Evolutionary conservation across 148 eudicot species (phyloP), one percentile per base, ranked within the genome.

Genomic region (Silene latifolia): DNA sequence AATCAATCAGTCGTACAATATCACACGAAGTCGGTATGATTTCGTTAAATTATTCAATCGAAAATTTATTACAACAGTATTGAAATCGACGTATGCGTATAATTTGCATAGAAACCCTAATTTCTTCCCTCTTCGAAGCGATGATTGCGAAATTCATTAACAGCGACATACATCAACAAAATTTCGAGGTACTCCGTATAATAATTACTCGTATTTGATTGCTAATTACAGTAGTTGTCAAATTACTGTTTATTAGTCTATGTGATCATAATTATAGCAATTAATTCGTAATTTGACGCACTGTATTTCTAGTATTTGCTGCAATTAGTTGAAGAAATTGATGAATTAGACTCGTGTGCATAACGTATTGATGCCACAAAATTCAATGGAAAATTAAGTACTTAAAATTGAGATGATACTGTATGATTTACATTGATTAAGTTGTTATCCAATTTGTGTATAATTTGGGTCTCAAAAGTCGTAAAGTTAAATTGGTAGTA

Each of bases 51-150:
- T 17, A 48, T 69, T 68, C 72, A 70, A 51, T 70, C 44, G 12
- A 53, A 39, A 70, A 53, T 70, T 70, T 8, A 2, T 15, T 9
- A 15, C 15, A 53, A 2, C 32, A 25, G 21, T 51, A 25, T 53
- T 70, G 73, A 70, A 51, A 53, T 54, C 24, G 62, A 70, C 73
- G 24, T 53, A 3, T 17, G 23, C 61, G 60, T 53, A 51, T 25
- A 70, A 70, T 70, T 70, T 70, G 39, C 4, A 59, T 17, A 51
- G 61, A 24, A 70, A 70, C 73, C 73, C 73, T 70, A 51, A 70
- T 70, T 70, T 70, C 60, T 70, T 27, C 73, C 73, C 58, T 47
- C 58, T 69, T 46, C 51, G 72, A 69, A 19, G 72, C 13, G 60
- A 25, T 53, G 73, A 53, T 29, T 25, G 61, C 42, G 73, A 70